Conservation (phyloP, 768 basidiomycete genomes). For the Xerocomellus chrysenteron region DNA sequence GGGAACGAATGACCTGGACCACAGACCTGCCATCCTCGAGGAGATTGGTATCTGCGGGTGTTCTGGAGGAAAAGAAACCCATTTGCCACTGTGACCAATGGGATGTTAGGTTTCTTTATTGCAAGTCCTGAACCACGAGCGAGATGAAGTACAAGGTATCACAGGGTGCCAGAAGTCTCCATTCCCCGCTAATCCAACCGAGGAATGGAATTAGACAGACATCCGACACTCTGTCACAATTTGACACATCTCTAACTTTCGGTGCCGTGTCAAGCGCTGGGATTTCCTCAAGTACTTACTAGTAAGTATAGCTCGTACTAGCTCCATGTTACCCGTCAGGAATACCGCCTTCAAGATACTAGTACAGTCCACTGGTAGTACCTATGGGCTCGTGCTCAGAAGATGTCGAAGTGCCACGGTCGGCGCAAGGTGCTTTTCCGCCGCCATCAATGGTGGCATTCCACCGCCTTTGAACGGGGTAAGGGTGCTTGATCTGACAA, state of each 20-base stretch:
- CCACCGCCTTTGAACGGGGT: conserved; percentile 78
- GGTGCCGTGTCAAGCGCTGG: conserved; percentile 8
- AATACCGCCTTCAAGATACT: neutral
- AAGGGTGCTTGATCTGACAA: conserved; percentile 83
- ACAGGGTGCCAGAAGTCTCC: conserved; percentile 23
- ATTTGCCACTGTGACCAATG: conserved; percentile 14
- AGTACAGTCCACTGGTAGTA: neutral
- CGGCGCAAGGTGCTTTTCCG: conserved; percentile 14
- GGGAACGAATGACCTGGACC: conserved; percentile 56
- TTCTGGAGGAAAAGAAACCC: conserved; percentile 35
- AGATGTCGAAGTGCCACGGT: neutral
- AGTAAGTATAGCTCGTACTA: neutral
- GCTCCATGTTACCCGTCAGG: conserved; percentile 12
- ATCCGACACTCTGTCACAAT: conserved; percentile 25
- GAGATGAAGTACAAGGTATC: conserved; percentile 7
- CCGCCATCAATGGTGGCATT: conserved; percentile 44
- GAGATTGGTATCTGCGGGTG: conserved; percentile 13
- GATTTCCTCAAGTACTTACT: neutral
- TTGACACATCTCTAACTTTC: conserved; percentile 1
- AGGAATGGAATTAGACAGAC: conserved; percentile 15
- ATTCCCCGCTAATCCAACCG: conserved; percentile 10
- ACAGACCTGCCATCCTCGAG: conserved; percentile 45
- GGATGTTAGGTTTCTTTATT: neutral
- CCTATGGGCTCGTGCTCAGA: neutral
- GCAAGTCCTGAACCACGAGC: neutral